Percentiles rank a stretch among this genome's conserved stretches.
Conservation (phyloP, 257 asterid species). For the Plantago major region DNA sequence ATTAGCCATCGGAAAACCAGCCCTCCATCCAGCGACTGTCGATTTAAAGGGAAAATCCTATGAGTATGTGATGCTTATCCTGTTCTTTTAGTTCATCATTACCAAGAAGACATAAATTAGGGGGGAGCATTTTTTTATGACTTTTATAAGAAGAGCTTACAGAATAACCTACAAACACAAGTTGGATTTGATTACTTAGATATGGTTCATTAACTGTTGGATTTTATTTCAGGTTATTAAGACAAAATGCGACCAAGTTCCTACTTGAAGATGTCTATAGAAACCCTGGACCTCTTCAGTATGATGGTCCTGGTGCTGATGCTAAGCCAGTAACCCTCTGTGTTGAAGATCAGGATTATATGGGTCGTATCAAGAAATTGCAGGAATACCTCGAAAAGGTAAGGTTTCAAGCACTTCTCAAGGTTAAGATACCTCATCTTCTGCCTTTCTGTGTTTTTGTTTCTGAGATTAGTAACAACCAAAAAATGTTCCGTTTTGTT, state of each 20-base stretch:
- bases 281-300: conserved; percentile 98
- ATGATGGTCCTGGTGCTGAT: conserved; percentile 95
- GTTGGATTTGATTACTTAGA: not conserved
- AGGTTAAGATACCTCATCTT: not conserved
- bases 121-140: conserved; percentile 1
- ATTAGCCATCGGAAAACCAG: conserved; percentile 64
- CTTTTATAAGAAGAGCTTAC: not conserved
- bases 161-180: not conserved
- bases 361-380: conserved; percentile 64
- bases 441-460: not conserved
- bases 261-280: conserved; percentile 80
- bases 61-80: conserved; percentile 36
- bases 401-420: not conserved
- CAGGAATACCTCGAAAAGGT: conserved; percentile 61
- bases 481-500: not conserved
- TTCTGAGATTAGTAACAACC: no score
- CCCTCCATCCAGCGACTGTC: conserved; percentile 86
- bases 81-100: no score
- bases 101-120: no score
- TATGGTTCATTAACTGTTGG: conserved; percentile 10
- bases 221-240: conserved; percentile 48
- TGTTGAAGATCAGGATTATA: conserved; percentile 78
- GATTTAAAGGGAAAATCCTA: conserved; percentile 92
- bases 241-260: conserved; percentile 76
- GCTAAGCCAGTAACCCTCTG: conserved; percentile 68